Conservation (phyloP, 352 stramenopile species). For the Pythium rhizo-oryzae region DNA sequence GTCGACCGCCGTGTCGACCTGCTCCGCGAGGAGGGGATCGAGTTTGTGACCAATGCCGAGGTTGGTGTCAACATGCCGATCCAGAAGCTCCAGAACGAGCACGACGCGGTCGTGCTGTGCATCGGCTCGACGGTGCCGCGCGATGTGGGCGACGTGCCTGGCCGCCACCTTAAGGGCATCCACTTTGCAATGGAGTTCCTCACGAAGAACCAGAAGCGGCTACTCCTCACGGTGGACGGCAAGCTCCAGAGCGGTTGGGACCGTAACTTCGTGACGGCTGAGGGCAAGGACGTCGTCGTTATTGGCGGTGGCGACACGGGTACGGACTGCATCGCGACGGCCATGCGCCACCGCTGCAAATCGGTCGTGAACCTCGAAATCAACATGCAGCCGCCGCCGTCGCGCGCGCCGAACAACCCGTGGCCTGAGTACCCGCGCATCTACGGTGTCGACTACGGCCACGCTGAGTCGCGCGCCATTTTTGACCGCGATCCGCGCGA, state of each 20-base stretch:
- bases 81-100: conserved; percentile 60
- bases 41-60: conserved; percentile 96
- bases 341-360: conserved; percentile 97
- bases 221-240: conserved; percentile 95
- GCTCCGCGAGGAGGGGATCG: conserved; percentile 95
- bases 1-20: conserved; percentile 95
- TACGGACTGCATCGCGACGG: conserved; percentile 98
- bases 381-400: conserved; percentile 90
- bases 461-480: conserved; percentile 94
- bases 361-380: conserved; percentile 97
- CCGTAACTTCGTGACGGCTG: conserved; percentile 94
- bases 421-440: conserved; percentile 98
- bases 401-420: conserved; percentile 94
- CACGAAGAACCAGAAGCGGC: conserved; percentile 97
- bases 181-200: conserved; percentile 98
- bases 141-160: conserved; percentile 86
- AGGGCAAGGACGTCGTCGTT: conserved; percentile 98
- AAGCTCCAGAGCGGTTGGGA: conserved; percentile 97
- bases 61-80: conserved; percentile 90
- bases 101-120: conserved; percentile 95
- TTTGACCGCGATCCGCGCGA: conserved; percentile 91
- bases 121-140: conserved; percentile 95
- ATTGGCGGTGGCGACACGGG: conserved; percentile 97
- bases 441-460: conserved; percentile 98
- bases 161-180: conserved; percentile 93